Conservation (phyloP, 441 rosid genomes). For the Geranium incanum region DNA sequence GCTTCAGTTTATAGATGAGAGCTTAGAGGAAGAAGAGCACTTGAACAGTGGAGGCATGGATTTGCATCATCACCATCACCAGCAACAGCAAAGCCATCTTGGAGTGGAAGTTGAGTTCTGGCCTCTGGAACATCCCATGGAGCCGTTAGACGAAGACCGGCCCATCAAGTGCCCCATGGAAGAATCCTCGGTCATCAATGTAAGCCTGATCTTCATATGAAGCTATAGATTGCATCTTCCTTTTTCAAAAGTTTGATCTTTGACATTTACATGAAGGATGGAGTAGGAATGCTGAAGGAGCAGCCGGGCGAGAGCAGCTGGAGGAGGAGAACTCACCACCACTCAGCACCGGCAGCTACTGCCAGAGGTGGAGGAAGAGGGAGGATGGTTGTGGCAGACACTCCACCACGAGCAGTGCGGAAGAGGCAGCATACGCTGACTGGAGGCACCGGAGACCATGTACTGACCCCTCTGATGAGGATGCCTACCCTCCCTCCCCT, state of each 20-base stretch:
- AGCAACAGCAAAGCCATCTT: neutral
- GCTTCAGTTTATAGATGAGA: neutral
- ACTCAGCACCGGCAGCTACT: neutral
- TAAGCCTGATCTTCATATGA: neutral
- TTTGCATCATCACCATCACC: neutral
- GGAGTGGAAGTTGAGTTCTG: conserved; percentile 3
- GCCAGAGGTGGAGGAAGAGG: neutral
- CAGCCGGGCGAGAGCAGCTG: conserved; percentile 2
- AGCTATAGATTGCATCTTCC: too few relatives aligned
- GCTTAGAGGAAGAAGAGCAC: neutral
- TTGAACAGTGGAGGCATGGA: conserved; percentile 1
- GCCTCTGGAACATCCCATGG: conserved; percentile 6
- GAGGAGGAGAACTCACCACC: conserved; percentile 1
- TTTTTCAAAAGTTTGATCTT: too few relatives aligned
- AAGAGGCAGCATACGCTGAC: conserved; percentile 4
- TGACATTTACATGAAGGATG: too few relatives aligned
- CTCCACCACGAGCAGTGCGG: neutral
- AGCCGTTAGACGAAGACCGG: neutral
- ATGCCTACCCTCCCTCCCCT: too few relatives aligned
- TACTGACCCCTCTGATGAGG: neutral
- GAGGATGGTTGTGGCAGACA: neutral
- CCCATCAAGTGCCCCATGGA: conserved; percentile 6
- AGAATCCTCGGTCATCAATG: conserved; percentile 1
- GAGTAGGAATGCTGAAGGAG: neutral
- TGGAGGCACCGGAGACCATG: neutral